Evolutionary conservation across 768 basidiomycete species (phyloP), one percentile per base, ranked within the genome.

Genomic region (Jaapia argillacea): DNA sequence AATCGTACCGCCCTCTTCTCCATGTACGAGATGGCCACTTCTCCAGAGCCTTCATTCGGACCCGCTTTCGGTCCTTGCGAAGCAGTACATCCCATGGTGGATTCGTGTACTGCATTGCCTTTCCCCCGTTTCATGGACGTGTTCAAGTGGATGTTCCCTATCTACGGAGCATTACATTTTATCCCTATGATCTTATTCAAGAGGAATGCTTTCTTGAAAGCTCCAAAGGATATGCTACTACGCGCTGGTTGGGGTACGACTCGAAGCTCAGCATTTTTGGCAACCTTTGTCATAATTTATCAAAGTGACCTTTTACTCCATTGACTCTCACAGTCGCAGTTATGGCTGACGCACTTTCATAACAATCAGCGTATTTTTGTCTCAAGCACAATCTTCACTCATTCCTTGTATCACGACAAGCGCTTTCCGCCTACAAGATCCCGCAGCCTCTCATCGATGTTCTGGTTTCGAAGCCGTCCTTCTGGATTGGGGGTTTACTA

Each of bases 131-230:
- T 92, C 61, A 71, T 82, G 51, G 66, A 74, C 14, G 91, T 96
- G 4, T 85, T 83, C 58, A 77, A 74, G 63, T 93, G 75, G 85
- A 90, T 86, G 64, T 58, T 85, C 36, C 84, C 79, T 3, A 76
- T 83, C 31, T 98, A 98, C 53, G 82, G 87, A 18, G 91, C 89
- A 0, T 63, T 98, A 24, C 94, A 97, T 59, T 74, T 96, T 46
- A 75, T 96, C 23, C 93, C 94, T 1, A 72, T 82, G 38, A 64
- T 97, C 7, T 65, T 96, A 4, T 89, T 98, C 61, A 86, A 88
- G 52, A 69, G 83, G 28, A 69, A 72, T 21, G 61, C 67, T 0
- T 85, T 94, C 57, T 54, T 72, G 40, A 67, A 72, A 35, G 75
- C 81, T 51, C 92, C 92, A 0, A 58, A 70, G 18, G 66, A 64